phyloP scores from a whole-genome alignment of 2,329 filamentous ascomycete species.

The Neofusicoccum sp. region DNA sequence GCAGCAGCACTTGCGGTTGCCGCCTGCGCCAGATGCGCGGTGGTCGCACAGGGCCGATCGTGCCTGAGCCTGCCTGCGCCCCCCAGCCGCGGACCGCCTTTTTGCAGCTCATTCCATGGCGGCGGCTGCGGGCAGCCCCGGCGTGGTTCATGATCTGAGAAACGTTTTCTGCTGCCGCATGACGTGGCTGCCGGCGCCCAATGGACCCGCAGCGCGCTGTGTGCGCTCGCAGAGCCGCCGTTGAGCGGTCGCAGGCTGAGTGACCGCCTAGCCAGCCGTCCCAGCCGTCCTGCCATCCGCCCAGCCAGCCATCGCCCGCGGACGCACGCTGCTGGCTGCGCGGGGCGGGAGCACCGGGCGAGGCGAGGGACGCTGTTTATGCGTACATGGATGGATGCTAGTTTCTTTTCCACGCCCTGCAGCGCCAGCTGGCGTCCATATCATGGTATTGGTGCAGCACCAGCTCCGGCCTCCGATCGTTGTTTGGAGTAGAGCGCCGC shows the following conservation, averaged over 20 bases:
- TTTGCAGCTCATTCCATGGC: neutral
- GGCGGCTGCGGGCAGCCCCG: neutral
- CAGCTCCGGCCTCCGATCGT: neutral
- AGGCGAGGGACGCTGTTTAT: slow-evolving; percentile 3
- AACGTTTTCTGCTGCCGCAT: slow-evolving; percentile 1
- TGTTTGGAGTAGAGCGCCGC: slow-evolving; percentile 1
- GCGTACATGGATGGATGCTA: neutral
- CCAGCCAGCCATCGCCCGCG: slow-evolving; percentile 4
- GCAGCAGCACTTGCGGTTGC: neutral
- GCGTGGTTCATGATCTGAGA: neutral
- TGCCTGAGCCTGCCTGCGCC: neutral
- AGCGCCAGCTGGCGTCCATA: neutral
- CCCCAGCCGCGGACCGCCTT: neutral
- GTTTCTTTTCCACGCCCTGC: neutral
- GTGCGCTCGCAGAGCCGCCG: neutral
- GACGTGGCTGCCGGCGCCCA: slow-evolving; percentile 11
- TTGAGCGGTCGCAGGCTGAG: neutral
- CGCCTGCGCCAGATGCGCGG: slow-evolving; percentile 5
- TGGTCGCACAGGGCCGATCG: slow-evolving; percentile 11
- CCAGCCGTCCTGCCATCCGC: neutral
- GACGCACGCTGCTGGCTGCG: neutral
- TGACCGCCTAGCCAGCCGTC: no score
- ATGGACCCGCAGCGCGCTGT: neutral
- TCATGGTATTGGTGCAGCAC: slow-evolving; percentile 6
- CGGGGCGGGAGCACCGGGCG: neutral